phyloP scores from a whole-genome alignment of 2,329 filamentous ascomycete species.

The Mycosphaerella sp. region DNA sequence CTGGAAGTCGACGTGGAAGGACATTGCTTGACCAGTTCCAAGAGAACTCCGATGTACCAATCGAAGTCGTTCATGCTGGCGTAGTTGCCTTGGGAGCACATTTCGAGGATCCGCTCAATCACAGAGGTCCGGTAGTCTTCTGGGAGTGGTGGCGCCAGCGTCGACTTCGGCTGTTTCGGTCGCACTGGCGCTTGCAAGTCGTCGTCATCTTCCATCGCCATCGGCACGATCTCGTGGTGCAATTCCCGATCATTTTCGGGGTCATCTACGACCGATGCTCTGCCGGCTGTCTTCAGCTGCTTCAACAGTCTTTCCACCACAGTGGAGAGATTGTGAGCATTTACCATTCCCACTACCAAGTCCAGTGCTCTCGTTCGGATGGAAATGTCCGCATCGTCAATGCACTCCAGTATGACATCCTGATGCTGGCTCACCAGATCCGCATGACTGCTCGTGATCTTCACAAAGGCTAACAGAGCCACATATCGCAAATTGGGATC shows the following conservation, averaged over 20 bases:
- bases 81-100: conserved; percentile 89
- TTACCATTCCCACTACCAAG: conserved; percentile 89
- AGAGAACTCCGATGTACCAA: conserved; percentile 90
- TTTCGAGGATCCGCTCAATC: conserved; percentile 72
- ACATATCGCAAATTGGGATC: conserved; percentile 98
- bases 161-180: conserved; percentile 45
- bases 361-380: conserved; percentile 91
- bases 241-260: conserved; percentile 43
- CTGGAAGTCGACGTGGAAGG: conserved; percentile 43
- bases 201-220: conserved; percentile 53
- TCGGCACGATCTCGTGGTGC: conserved; percentile 40
- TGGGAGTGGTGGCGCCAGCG: conserved; percentile 58
- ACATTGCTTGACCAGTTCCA: conserved; percentile 70
- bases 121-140: conserved; percentile 82
- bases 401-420: conserved; percentile 92
- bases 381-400: conserved; percentile 92
- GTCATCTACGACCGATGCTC: conserved; percentile 44
- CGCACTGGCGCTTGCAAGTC: conserved; percentile 50
- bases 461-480: conserved; percentile 88
- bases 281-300: conserved; percentile 65
- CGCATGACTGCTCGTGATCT: conserved; percentile 83
- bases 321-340: conserved; percentile 70
- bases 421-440: conserved; percentile 85
- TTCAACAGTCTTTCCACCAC: conserved; percentile 83
- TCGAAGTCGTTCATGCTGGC: conserved; percentile 83